Base-by-base conservation (phyloP, 176 grass and related monocot genomes). In the Stipa capillata region DNA sequence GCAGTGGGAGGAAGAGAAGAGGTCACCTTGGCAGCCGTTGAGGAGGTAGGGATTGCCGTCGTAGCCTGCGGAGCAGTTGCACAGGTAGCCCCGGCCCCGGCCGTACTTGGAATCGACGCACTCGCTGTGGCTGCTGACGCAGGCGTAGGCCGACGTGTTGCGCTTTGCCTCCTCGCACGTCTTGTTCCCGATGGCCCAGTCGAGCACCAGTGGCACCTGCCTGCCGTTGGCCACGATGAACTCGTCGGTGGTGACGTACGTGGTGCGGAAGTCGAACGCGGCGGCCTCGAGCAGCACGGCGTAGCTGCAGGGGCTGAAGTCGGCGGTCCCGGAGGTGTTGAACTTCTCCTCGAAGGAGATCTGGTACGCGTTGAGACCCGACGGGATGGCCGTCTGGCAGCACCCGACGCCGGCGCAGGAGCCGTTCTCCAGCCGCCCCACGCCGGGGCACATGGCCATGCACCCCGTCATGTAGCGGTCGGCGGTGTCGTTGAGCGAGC, bases 361-460 rank as follows among this genome's bases (percentile, higher is more conserved):
- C n/a, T 13, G 16, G 80, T 87, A 86, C 2, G 64, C 80, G 42
- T 65, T 84, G 33, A 89, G 84, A 10, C 69, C 78, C 1, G 55
- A 9, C 1, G 91, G 94, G 40, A 93, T 89, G 12, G 82, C 87
- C 2, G 82, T 81, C 72, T 97, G 88, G 84, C 94, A 97, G 87
- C 94, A 97, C 1, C 94, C 91, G 29, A 87, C 39, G 13, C 94
- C 91, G 4, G 78, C 76, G 94, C 94, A 97, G 3, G 88, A 40
- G 27, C 81, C 84, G 47, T 91, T 31, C 17, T 10, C 47, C 6
- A 81, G 76, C 8, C 70, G 67, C 0, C 0, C 3, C 0, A 15
- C 79, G 36, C 79, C 82, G 44, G 73, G 85, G 58, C 58, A 89
- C 82, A 63, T 85, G 87, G 87, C 60, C 82, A 89, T 76, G 70